Base-by-base conservation (phyloP, 306 rosid genomes). In the Cucurbita moschata region DNA sequence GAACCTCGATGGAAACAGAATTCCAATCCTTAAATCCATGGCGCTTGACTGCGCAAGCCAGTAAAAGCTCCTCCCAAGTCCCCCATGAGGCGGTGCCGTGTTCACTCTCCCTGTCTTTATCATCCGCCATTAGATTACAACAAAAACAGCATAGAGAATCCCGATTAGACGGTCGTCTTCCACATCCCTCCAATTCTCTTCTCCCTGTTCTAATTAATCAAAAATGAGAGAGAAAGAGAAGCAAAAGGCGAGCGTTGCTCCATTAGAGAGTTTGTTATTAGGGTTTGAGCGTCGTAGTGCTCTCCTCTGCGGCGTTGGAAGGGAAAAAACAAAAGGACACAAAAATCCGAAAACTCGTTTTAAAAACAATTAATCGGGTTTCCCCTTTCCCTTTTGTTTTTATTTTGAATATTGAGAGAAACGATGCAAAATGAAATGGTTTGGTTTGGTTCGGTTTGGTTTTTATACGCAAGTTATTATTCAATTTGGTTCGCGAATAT, bases 1-100 rank as follows among this genome's bases (percentile, higher is more conserved):
- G 92, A 39, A 91, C 78, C 78, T 88, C 97, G 85, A 79, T 76
- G 73, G 92, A 82, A 37, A 91, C 82, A 74, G 88, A 14, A 59
- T 85, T 83, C 96, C 96, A 90, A 82, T 87, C 88, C 60, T 79
- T 69, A 78, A 76, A 78, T 62, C 96, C 96, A 78, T 90, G 90
- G 72, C 95, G 96, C 64, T 85, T 81, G 3, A 90, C 96, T 56
- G 96, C 96, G 73, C 52, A 79, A 1, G 87, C 95, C 1, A 90
- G 83, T 71, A 90, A 19, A 5, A 90, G 86, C 70, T 90, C 96
- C 72, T 90, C 96, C 95, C 88, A 84, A 53, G 96, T 86, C 21
- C 90, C 96, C 96, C 95, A 90, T 46, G 62, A 42, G 81, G 82
- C 68, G 40, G 68, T 61, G 78, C 30, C 49, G 23, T 49, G 71